A percentile compares a stretch with the other conserved stretches of the same genome.
These are phyloP conservation scores for Falciphora oryzae DNA, from an alignment of 2,329 filamentous ascomycete species.

Conservation along the genomic window DNA sequence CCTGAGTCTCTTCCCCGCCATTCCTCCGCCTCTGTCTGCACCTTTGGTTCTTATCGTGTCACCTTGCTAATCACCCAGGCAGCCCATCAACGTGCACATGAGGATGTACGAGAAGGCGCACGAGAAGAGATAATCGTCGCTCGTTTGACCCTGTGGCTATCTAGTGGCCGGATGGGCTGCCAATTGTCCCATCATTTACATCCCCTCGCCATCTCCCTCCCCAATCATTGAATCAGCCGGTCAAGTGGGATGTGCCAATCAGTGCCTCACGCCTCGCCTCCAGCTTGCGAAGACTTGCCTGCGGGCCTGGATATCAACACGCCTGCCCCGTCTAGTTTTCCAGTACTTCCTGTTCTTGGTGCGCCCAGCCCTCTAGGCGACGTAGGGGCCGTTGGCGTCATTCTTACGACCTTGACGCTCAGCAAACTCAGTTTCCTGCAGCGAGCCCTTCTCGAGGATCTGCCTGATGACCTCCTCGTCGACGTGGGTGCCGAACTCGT, in stretches of 20 bases:
- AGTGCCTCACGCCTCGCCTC: background rate
- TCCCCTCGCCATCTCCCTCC: background rate
- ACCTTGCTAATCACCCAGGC: too few relatives aligned
- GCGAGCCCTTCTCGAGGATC: conserved; percentile 71
- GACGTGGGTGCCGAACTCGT: conserved; percentile 77
- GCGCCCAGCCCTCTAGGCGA: background rate
- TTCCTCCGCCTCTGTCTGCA: too few relatives aligned
- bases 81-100: too few relatives aligned
- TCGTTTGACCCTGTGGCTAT: background rate
- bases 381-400: conserved; percentile 1
- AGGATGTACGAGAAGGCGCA: too few relatives aligned
- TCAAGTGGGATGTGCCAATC: background rate
- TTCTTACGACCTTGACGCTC: conserved; percentile 7
- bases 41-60: too few relatives aligned
- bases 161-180: background rate
- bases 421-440: conserved; percentile 50
- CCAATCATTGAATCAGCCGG: background rate
- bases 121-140: background rate
- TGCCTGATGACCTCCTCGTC: conserved; percentile 76
- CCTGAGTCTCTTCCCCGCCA: too few relatives aligned
- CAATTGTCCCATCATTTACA: background rate
- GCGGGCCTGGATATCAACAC: background rate
- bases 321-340: background rate
- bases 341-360: background rate
- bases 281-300: background rate